These are phyloP conservation scores for Trametes meyenii DNA, from an alignment of 768 basidiomycete species.

Conservation along the genomic window DNA sequence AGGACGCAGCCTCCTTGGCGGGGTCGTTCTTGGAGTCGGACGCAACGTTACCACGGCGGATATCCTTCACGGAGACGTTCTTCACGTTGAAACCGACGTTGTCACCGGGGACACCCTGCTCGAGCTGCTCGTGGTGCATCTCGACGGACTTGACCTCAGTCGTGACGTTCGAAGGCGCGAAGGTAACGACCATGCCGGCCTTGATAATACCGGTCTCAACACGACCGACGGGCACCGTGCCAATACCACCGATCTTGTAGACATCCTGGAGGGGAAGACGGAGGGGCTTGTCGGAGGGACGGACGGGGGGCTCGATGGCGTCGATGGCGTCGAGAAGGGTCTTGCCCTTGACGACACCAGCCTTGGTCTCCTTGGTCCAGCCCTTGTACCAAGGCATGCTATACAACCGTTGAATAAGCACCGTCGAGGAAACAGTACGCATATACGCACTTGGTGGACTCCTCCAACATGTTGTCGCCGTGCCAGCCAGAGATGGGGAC, in stretches of 20 bases:
- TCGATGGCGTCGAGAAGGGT: slow-evolving; percentile 99
- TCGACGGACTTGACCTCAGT: slow-evolving; percentile 99
- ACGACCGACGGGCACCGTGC: slow-evolving; percentile 99
- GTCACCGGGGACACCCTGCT: slow-evolving; percentile 94
- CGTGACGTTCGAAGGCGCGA: slow-evolving; percentile 96
- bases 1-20: slow-evolving; percentile 97
- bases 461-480: slow-evolving; percentile 99
- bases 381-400: slow-evolving; percentile 99
- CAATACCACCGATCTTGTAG: slow-evolving; percentile 99
- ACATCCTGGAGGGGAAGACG: slow-evolving; percentile 99
- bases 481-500: slow-evolving; percentile 99
- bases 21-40: slow-evolving; percentile 99
- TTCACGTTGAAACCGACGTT: slow-evolving; percentile 99
- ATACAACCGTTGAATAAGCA: slow-evolving; percentile 6
- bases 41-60: slow-evolving; percentile 98
- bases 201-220: slow-evolving; percentile 99
- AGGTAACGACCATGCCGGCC: slow-evolving; percentile 98
- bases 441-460: slow-evolving; percentile 80
- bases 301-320: slow-evolving; percentile 95
- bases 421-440: not conserved
- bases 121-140: slow-evolving; percentile 99
- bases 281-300: slow-evolving; percentile 99
- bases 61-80: slow-evolving; percentile 99
- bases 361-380: slow-evolving; percentile 97
- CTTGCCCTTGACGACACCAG: slow-evolving; percentile 93